Evolutionary conservation across 805 yeast genomes (phyloP), one percentile per base, ranked within the genome.

Genomic region (Grigorovia transvaalensis): DNA sequence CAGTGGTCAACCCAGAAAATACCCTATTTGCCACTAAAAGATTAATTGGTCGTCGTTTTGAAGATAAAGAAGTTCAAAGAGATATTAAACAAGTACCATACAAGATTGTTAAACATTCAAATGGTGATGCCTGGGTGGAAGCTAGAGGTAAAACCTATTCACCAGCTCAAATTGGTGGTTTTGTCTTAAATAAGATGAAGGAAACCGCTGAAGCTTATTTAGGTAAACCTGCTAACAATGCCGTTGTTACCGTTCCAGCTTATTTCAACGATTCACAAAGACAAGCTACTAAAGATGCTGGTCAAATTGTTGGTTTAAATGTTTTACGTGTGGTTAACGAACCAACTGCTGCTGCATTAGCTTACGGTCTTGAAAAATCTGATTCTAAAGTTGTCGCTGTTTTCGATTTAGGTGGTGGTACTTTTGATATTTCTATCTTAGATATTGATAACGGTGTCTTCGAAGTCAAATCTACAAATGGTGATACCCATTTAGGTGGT

Each of bases 351-450:
- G 91, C 96, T 58, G 96, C 96, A 57, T 77, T 88, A 66, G 96
- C 96, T 58, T 88, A 88, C 73, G 96, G 96, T 75, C 77, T 88
- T 66, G 96, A 88, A 75, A 85, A 85, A 77, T 63, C 73, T 43
- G 83, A 79, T 61, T 78, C 82, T 66, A 84, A 82, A 74, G 85
- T 85, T 56, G 95, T 89, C 63, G 97, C 97, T 56, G 97, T 89
- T 59, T 89, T 90, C 76, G 97, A 89, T 75, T 80, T 89, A 68
- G 97, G 97, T 82, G 97, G 97, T 73, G 97, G 97, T 82, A 89
- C 97, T 66, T 89, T 89, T 71, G 97, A 89, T 85, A 85, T 89
- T 74, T 89, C 97, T 63, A 87, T 89, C 70, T 80, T 89, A 69
- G 97, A 90, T 78, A 90, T 89, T 65, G 96, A 90, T 75, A 88